Base-by-base conservation (phyloP, 495 filamentous ascomycete species). In the Cryomyces antarcticus region DNA sequence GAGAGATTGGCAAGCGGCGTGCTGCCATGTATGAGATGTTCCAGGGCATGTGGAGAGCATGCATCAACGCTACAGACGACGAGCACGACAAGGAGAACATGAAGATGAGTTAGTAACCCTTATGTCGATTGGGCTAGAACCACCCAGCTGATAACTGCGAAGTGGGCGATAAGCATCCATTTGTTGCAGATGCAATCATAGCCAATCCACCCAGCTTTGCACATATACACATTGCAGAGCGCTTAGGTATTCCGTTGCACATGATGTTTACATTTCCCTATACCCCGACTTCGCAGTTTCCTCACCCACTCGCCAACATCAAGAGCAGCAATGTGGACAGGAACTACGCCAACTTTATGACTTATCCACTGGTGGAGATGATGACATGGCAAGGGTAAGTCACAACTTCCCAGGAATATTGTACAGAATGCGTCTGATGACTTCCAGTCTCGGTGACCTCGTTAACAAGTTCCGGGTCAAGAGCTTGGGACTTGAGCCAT, bases 261-360 rank as follows among this genome's bases (percentile, higher is more conserved):
- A 58, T 61, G 46, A 60, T 62, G 55, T 62, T 62, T 45, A 61
- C 60, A 6, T 57, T 63, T 36, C 60, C 60, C 7, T 63, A 57
- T 36, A 50, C 48, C 5, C 59, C 59, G 5, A 63, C 60, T 5
- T 44, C 42, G 7, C 36, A 47, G 12, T 63, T 63, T 44, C 60
- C 60, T 17, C 60, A 63, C 44, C 60, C 60, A 6, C 35, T 63
- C n/a, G 60, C 59, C 7, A 63, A 62, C 44, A 61, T 62, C 50
- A 60, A 58, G 42, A 43, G 49, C 30, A 54, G 43, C 38, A 63
- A 63, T 39, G 52, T 64, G 6, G 61, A 64, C 41, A 47, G 46
- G 9, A 55, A 61, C 40, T 76, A 75, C 45, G 72, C 75, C 5
- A 85, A 84, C 60, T 81, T 82, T 48, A 72, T 83, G 41, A 72